Evolutionary conservation across 1,284 basidiomycete genomes (phyloP), one percentile per base, ranked within the genome.

Genomic region (Irpex lacteus): DNA sequence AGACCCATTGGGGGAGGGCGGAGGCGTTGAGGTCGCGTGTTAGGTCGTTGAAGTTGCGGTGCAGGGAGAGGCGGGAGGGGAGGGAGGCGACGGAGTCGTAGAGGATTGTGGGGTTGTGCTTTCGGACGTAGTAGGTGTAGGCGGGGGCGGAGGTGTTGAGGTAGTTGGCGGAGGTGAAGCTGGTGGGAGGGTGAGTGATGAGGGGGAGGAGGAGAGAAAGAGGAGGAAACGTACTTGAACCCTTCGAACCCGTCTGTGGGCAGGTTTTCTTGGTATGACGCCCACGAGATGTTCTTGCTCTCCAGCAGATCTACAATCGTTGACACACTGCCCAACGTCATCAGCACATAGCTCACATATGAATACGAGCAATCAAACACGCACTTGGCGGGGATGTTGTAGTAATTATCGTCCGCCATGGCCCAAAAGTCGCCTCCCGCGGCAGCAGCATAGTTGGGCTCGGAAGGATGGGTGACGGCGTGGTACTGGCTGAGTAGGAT

Each of bases 21-120:
- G 81, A 73, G 34, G 82, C 81, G 58, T 79, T 80, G 13, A 85
- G 74, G 67, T 89, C 87, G 55, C 76, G 71, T 5, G 82, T 79
- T 65, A 87, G 84, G 71, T 87, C 80, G 64, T 87, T 88, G 72
- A 89, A 90, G 75, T 88, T 90, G 59, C 88, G 82, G 62, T 86
- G 81, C n/a, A 82, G 79, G 7, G 74, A 66, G 5, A 79, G 77
- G 37, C 87, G 83, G 0, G 74, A 69, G 0, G 79, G 66, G 40
- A 79, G 75, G 59, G 71, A 71, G 5, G 80, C 76, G 47, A 87
- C 74, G 0, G 81, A 82, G 72, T 88, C 78, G 73, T 74, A 84
- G 65, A 88, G 77, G 60, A 83, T 78, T 59, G 82, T 75, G 0
- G 87, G 86, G 72, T 89, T 86, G 75, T 88, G 85, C 73, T 88